Percentiles rank a stretch among this genome's conserved stretches.
These are phyloP conservation scores for Remersonia thermophila DNA, from an alignment of 2,329 filamentous ascomycete genomes.

Conservation along the genomic window DNA sequence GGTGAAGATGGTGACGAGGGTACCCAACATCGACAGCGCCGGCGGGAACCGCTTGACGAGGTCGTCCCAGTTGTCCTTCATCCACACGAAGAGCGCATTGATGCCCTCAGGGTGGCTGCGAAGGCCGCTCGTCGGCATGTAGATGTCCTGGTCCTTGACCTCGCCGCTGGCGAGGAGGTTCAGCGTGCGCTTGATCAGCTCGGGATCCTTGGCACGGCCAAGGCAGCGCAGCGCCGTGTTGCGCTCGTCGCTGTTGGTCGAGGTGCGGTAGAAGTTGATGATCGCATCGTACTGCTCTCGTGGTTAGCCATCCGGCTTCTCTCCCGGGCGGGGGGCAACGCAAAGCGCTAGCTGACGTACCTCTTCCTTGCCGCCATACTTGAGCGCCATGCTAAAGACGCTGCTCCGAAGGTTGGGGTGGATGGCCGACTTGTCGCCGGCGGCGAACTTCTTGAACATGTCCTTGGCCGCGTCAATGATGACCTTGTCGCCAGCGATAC, in stretches of 20 bases:
- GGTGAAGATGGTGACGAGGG: slow-evolving; percentile 71
- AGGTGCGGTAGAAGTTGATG: slow-evolving; percentile 61
- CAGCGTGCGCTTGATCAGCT: slow-evolving; percentile 72
- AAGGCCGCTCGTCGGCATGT: slow-evolving; percentile 72
- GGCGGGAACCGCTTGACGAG: slow-evolving; percentile 73
- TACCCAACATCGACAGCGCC: slow-evolving; percentile 74
- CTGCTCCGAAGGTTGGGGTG: slow-evolving; percentile 84
- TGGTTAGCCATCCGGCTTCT: slow-evolving; percentile 14
- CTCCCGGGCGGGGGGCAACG: too few species aligned
- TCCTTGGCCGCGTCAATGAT: slow-evolving; percentile 72
- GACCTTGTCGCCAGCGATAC: slow-evolving; percentile 64
- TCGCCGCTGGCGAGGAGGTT: slow-evolving; percentile 63
- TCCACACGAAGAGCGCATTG: slow-evolving; percentile 67
- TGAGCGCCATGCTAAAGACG: slow-evolving; percentile 74
- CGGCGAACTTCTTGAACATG: slow-evolving; percentile 78
- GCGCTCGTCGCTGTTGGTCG: slow-evolving; percentile 72
- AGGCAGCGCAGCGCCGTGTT: slow-evolving; percentile 80
- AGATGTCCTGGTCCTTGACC: slow-evolving; percentile 90
- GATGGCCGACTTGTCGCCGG: slow-evolving; percentile 67
- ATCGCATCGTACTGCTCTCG: slow-evolving; percentile 57
- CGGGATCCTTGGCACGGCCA: slow-evolving; percentile 64
- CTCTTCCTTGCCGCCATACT: slow-evolving; percentile 75
- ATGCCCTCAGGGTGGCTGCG: slow-evolving; percentile 68
- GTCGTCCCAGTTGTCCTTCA: slow-evolving; percentile 80
- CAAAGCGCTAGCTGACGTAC: too few species aligned